Evolutionary conservation across 2,329 filamentous ascomycete species (phyloP), one percentile per base, ranked within the genome.

Genomic region (Eutypella sp.): DNA sequence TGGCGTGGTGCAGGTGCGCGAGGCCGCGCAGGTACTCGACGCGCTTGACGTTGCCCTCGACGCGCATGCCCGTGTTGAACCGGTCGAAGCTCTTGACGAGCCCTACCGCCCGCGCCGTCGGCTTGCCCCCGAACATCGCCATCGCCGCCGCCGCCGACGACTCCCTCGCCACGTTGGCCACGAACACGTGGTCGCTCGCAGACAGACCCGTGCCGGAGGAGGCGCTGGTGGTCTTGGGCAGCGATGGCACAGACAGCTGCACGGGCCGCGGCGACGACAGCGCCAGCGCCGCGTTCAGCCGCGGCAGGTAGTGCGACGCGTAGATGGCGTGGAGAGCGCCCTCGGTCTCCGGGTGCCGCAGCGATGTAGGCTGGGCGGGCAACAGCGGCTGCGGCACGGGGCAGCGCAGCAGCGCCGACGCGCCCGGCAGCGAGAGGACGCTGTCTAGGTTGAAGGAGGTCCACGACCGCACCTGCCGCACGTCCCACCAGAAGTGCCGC

Each of bases 401-500:
- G 55, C 86, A 82, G 55, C 81, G 81, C 47, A 96, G 81, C 19
- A 95, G 79, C 19, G 79, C 74, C 6, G 84, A 76, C 20, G 93
- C 83, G 25, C 82, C 83, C 1, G 85, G 86, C 39, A 95, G 81
- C 5, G 80, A 73, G 54, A 85, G 76, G 62, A 96, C 84, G 47
- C 84, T 82, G 44, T 75, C 66, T 10, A 87, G 72, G 53, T 81
- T 88, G 77, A 96, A 96, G 56, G 81, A 78, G 42, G 78, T 79
- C 92, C 92, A 96, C 50, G 82, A 78, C 51, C 88, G 82, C 54
- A 96, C 75, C 63, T 95, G 92, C 56, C 92, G 87, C 47, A 95
- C 79, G 60, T 97, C 92, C 87, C 89, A 96, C 92, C 92, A 97
- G 67, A 92, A 96, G 71, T 95, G 84, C 65, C 85, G 89, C 58